phyloP scores from a whole-genome alignment of 2,329 filamentous ascomycete species.

The Conoideocrella luteorostrata region DNA sequence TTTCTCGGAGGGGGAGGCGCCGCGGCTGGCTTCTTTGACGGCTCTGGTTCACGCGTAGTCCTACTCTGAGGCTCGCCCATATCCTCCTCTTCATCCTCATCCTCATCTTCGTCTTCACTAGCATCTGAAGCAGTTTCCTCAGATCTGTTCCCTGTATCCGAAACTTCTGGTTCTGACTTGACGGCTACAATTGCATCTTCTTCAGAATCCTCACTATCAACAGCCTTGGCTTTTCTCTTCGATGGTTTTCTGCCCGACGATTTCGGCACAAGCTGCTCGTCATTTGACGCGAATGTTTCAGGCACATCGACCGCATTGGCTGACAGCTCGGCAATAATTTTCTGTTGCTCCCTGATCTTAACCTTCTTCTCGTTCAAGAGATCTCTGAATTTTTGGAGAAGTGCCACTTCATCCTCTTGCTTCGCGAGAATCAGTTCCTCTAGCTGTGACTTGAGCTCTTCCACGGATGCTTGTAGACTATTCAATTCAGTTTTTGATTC shows the following conservation, averaged over 20 bases:
- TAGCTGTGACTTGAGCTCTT: slow-evolving; percentile 55
- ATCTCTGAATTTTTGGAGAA: slow-evolving; percentile 63
- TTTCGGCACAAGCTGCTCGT: slow-evolving; percentile 20
- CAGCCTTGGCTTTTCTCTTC: slow-evolving; percentile 43
- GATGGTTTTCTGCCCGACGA: slow-evolving; percentile 31
- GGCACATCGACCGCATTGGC: slow-evolving; percentile 16
- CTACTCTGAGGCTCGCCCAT: background rate
- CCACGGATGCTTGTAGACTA: slow-evolving; percentile 49
- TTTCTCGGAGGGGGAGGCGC: slow-evolving; percentile 32
- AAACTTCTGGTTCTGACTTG: slow-evolving; percentile 30
- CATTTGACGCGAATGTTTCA: slow-evolving; percentile 18
- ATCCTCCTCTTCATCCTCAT: slow-evolving; percentile 23
- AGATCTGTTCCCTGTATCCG: slow-evolving; percentile 33
- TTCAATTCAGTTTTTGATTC: slow-evolving; percentile 33
- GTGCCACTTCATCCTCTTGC: slow-evolving; percentile 55
- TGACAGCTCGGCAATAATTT: slow-evolving; percentile 45
- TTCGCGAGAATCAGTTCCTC: slow-evolving; percentile 62
- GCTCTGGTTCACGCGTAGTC: slow-evolving; percentile 2
- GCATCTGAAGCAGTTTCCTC: slow-evolving; percentile 35
- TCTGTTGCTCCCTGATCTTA: slow-evolving; percentile 69
- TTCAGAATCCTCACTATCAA: slow-evolving; percentile 38
- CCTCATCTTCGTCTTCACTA: slow-evolving; percentile 35
- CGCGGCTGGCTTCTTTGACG: slow-evolving; percentile 16
- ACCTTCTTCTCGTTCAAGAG: slow-evolving; percentile 74
- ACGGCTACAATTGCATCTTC: slow-evolving; percentile 36